These are phyloP conservation scores for Piper betle DNA, from an alignment of 164 flowering plant species.

Conservation along the genomic window DNA sequence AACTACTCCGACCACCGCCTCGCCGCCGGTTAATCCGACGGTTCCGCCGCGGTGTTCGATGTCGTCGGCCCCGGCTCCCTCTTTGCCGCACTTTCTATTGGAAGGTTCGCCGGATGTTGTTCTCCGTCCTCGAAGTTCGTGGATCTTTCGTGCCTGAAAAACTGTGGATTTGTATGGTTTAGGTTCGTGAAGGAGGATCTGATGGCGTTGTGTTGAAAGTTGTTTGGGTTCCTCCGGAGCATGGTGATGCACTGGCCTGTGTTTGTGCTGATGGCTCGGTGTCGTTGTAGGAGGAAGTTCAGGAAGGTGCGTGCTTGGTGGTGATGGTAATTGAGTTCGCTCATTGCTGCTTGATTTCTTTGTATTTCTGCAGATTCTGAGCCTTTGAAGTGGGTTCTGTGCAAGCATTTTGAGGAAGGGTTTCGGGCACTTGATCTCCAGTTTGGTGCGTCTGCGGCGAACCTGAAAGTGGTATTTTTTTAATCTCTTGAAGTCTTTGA, in stretches of 20 bases:
- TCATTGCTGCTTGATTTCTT: conserved; percentile 13
- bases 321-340: neutral
- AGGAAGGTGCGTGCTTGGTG: conserved; percentile 34
- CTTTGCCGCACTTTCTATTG: conserved; percentile 27
- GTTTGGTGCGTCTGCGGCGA: conserved; percentile 41
- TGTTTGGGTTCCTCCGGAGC: conserved; percentile 84
- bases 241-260: conserved; percentile 86
- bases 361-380: conserved; percentile 7
- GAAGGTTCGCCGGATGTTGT: conserved; percentile 24
- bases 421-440: conserved; percentile 47
- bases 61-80: conserved; percentile 37
- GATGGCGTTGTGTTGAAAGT: conserved; percentile 43
- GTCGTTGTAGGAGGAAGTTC: conserved; percentile 79
- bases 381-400: conserved; percentile 51
- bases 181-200: conserved; percentile 42
- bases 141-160: neutral
- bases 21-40: conserved; percentile 62
- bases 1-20: conserved; percentile 63
- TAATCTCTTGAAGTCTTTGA: too few species aligned
- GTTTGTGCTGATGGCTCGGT: conserved; percentile 52
- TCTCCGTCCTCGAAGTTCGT: neutral
- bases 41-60: conserved; percentile 59
- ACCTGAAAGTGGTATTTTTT: conserved; percentile 67
- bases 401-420: conserved; percentile 42
- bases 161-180: neutral